Conservation (phyloP, 1,139 yeast species). For the Debaryomyces singareniensis region DNA sequence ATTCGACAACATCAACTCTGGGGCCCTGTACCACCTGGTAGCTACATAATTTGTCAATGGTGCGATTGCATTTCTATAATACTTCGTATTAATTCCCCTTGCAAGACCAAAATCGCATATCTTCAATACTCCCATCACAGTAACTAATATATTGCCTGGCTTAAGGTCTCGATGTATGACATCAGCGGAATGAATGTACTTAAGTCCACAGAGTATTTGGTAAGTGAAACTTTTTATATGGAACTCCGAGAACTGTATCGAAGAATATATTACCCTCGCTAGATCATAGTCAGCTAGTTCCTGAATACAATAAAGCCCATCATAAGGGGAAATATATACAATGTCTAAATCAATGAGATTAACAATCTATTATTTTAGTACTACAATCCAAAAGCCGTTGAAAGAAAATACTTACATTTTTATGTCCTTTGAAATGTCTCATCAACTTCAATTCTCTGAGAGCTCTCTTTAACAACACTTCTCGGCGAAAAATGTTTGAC, state of each 20-base stretch:
- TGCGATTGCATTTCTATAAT: slow-evolving; percentile 24
- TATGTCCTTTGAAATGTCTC: slow-evolving; percentile 78
- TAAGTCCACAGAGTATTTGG: slow-evolving; percentile 74
- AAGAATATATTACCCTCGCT: slow-evolving; percentile 68
- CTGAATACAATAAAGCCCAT: slow-evolving; percentile 77
- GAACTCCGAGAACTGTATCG: slow-evolving; percentile 74
- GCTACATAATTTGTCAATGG: slow-evolving; percentile 84
- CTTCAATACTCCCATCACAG: slow-evolving; percentile 62
- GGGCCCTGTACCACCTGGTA: slow-evolving; percentile 94
- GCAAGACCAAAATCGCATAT: slow-evolving; percentile 90
- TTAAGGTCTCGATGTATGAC: slow-evolving; percentile 82
- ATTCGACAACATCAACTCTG: slow-evolving; percentile 71
- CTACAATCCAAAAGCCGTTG: background rate
- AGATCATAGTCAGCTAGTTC: slow-evolving; percentile 80
- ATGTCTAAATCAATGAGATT: slow-evolving; percentile 69
- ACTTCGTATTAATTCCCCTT: slow-evolving; percentile 55
- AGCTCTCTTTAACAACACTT: slow-evolving; percentile 65
- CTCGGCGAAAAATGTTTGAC: slow-evolving; percentile 57
- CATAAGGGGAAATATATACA: slow-evolving; percentile 58
- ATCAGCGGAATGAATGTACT: slow-evolving; percentile 79
- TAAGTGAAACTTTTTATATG: slow-evolving; percentile 73
- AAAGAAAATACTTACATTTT: slow-evolving; percentile 36
- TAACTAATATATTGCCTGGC: slow-evolving; percentile 79
- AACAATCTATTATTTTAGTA: slow-evolving; percentile 40
- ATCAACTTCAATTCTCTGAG: slow-evolving; percentile 71